Evolutionary conservation across 2,329 filamentous ascomycete genomes (phyloP), one percentile per base, ranked within the genome.

Genomic region (Corniculantispora saksenae): DNA sequence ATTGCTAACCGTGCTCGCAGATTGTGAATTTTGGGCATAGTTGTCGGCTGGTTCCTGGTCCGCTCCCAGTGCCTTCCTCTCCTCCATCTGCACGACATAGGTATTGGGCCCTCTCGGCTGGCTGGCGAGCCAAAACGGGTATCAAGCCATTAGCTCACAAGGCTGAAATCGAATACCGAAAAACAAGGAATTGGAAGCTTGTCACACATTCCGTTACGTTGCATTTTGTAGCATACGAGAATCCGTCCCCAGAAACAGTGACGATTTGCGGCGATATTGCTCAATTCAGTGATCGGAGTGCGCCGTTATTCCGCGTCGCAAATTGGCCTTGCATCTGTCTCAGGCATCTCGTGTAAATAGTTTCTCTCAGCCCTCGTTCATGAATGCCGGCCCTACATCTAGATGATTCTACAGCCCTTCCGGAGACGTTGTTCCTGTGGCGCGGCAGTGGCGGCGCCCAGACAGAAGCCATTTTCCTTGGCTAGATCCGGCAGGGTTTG

Each of bases 91-190:
- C 61, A 63, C 51, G 29, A 57, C 61, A 63, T 63, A 3, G 23
- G 48, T n/a, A 15, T 8, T 12, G 25, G 51, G 35, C 25, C 51
- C 27, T 32, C 48, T 27, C 17, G 61, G 61, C 51, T 40, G 53
- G 53, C 40, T 63, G 53, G 3, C 40, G 43, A 56, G 9, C 53
- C 40, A 38, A 21, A 63, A 56, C 43, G 29, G 51, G n/a, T 21
- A 62, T 35, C 50, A 55, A 62, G 60, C n/a, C 40, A 23, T 25
- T 58, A 35, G 9, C 50, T 29, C 40, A 50, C 51, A 54, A 62
- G 50, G 50, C 51, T 62, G 60, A 54, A 55, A 47, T 62, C n/a
- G 27, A 45, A 54, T 55, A 54, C 51, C 38, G 50, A 48, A 48
- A 55, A 54, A n/a, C 35, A 62, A 45, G 25, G 45, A 32, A 59